These are phyloP conservation scores for Wickerhamiella slavikovae DNA, from an alignment of 805 yeast genomes.

Conservation along the genomic window DNA sequence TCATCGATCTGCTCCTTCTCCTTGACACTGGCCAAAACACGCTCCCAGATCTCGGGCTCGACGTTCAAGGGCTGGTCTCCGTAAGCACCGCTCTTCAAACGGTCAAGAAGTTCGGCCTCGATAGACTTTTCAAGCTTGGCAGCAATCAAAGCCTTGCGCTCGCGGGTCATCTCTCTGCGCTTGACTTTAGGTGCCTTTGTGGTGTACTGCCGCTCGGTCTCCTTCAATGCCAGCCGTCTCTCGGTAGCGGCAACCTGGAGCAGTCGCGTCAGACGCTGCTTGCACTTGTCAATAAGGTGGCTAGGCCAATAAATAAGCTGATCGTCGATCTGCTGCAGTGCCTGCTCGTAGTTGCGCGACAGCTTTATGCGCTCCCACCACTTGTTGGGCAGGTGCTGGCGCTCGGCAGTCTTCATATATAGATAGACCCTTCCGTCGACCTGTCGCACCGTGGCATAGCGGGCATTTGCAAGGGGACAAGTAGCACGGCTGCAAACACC, in stretches of 20 bases:
- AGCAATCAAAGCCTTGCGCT: conserved; percentile 89
- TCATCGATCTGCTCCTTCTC: conserved; percentile 37
- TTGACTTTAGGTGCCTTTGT: conserved; percentile 86
- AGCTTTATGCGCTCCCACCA: conserved; percentile 89
- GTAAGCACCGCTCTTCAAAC: conserved; percentile 93
- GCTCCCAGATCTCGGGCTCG: conserved; percentile 89
- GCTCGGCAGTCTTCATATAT: conserved; percentile 93
- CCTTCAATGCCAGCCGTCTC: conserved; percentile 75
- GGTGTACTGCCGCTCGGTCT: conserved; percentile 82
- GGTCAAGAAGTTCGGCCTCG: conserved; percentile 82
- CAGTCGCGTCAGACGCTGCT: conserved; percentile 83
- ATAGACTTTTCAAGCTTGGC: conserved; percentile 93
- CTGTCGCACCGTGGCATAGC: conserved; percentile 19
- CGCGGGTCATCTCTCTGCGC: conserved; percentile 85
- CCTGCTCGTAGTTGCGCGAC: conserved; percentile 73
- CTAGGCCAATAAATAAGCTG: conserved; percentile 85
- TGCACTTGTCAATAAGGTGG: conserved; percentile 77
- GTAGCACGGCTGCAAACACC: conserved; percentile 87
- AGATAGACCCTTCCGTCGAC: conserved; percentile 18
- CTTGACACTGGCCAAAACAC: conserved; percentile 61
- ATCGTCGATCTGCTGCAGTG: conserved; percentile 72
- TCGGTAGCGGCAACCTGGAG: conserved; percentile 93
- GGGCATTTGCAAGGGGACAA: conserved; percentile 76
- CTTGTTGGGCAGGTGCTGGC: conserved; percentile 87
- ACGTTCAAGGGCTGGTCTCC: conserved; percentile 96